These are phyloP conservation scores for Scutellaria minor DNA, from an alignment of 257 asterid genomes.

Conservation along the genomic window DNA sequence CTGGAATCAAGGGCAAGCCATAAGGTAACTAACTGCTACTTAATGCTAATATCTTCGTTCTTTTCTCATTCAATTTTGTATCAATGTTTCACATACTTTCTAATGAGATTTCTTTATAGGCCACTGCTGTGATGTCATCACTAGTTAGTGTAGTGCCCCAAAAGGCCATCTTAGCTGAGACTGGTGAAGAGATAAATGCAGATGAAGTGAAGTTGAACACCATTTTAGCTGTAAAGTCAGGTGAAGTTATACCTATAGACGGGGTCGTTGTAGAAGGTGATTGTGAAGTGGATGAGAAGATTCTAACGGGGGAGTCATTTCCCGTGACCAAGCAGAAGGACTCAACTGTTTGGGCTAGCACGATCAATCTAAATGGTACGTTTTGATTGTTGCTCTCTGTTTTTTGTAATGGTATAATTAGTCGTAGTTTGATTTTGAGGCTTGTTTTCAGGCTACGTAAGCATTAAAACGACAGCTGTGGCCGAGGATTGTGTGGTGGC, in stretches of 20 bases:
- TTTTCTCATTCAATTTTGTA: too few species aligned
- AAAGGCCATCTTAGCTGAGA: conserved; percentile 73
- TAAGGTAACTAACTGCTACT: conserved; percentile 49
- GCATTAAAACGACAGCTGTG: conserved; percentile 59
- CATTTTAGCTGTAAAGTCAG: conserved; percentile 75
- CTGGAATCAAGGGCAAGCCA: conserved; percentile 83
- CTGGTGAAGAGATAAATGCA: conserved; percentile 68
- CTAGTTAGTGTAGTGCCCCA: conserved; percentile 78
- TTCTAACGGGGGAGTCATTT: conserved; percentile 83
- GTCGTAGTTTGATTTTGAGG: not conserved
- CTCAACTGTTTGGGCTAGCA: conserved; percentile 84
- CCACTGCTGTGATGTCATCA: conserved; percentile 72
- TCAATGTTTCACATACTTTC: too few species aligned
- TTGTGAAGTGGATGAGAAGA: conserved; percentile 87
- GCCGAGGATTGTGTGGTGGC: conserved; percentile 86
- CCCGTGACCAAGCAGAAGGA: conserved; percentile 79
- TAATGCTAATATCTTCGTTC: too few species aligned
- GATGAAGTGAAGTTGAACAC: conserved; percentile 69
- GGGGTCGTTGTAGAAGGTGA: conserved; percentile 77
- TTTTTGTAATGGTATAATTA: not conserved
- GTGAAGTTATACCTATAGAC: conserved; percentile 79
- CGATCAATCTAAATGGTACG: conserved; percentile 77
- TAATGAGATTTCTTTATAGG: conserved; percentile 30
- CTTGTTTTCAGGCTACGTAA: conserved; percentile 60
- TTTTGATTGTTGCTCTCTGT: not conserved